Base-by-base conservation (phyloP, 1,284 basidiomycete species). In the Fomitopsis pinicola region DNA sequence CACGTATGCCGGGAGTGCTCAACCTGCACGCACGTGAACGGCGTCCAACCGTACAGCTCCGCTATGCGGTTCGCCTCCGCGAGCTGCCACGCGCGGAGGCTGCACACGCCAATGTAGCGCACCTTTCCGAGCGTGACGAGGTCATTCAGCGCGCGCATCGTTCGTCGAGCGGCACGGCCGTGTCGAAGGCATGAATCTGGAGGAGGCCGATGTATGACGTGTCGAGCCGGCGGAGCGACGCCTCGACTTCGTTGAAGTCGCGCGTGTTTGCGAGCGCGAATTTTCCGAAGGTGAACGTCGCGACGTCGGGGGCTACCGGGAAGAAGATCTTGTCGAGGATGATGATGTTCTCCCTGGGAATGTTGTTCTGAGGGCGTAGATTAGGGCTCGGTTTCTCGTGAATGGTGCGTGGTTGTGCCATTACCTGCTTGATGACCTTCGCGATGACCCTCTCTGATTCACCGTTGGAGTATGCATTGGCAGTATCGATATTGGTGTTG, bases 401-500 rank as follows among this genome's bases (percentile, higher is more conserved):
- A 36, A 36, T 36, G 10, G 35, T 36, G 35, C 35, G 35, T 36
- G 3, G 22, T 17, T 17, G 15, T 50, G 59, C 46, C 10, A 12
- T 10, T 46, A 75, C 78, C 72, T 76, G 68, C 60, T 81, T 77
- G 63, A 89, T 76, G 54, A 87, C 87, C 65, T 82, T 81, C 10
- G 78, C 85, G 9, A 82, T 64, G 30, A 82, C 54, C 3, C 70
- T 67, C 55, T 82, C 80, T 0, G 80, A 81, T 59, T 79, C 77
- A 7, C 82, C 82, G 57, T 82, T 80, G 5, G 80, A 82, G 62
- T 85, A 85, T 2, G 81, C 71, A 66, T 88, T 85, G 28, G 86
- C 84, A 0, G 87, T 87, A 65, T 83, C 82, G 61, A 81, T 79
- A n/a, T n/a, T n/a, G 0, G 80, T 80, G 71, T 79, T 76, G 66